phyloP scores from a whole-genome alignment of 2,329 filamentous ascomycete genomes.

The Cercospora sp. region DNA sequence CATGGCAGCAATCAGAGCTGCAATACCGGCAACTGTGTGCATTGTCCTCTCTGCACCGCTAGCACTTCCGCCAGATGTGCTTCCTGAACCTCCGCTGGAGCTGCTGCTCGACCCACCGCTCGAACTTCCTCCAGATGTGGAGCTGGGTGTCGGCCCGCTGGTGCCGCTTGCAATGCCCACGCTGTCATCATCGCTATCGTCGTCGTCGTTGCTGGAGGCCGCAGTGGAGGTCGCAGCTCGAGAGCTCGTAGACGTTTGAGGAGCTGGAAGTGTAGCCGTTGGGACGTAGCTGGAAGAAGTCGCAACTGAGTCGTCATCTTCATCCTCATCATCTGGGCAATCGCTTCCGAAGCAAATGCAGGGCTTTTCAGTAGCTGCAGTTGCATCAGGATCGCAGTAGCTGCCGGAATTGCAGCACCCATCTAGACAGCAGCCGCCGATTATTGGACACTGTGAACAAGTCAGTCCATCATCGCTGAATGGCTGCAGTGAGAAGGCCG shows the following conservation, averaged over 20 bases:
- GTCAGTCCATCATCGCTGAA: not conserved
- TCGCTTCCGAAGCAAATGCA: constrained; percentile 1
- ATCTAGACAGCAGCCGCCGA: constrained; percentile 1
- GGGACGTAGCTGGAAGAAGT: not conserved
- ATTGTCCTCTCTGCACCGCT: not conserved
- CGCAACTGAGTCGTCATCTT: not conserved
- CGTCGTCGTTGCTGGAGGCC: not conserved
- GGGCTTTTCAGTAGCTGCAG: not conserved
- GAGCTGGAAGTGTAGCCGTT: not conserved
- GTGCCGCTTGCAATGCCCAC: no score
- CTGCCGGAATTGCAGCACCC: not conserved
- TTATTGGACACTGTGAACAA: not conserved
- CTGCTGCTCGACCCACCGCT: not conserved
- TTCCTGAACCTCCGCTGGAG: not conserved
- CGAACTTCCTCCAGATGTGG: not conserved
- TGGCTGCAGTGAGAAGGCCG: not conserved
- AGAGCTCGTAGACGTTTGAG: not conserved
- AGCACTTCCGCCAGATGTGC: not conserved
- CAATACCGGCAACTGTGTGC: not conserved
- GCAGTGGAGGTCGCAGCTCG: not conserved
- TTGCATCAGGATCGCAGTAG: not conserved
- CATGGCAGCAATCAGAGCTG: not conserved
- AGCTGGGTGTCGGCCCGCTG: not conserved
- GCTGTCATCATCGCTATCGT: not conserved
- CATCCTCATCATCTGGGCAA: not conserved